phyloP scores from a whole-genome alignment of 139 green algal genomes.

The Limnomonas spitsbergensis region DNA sequence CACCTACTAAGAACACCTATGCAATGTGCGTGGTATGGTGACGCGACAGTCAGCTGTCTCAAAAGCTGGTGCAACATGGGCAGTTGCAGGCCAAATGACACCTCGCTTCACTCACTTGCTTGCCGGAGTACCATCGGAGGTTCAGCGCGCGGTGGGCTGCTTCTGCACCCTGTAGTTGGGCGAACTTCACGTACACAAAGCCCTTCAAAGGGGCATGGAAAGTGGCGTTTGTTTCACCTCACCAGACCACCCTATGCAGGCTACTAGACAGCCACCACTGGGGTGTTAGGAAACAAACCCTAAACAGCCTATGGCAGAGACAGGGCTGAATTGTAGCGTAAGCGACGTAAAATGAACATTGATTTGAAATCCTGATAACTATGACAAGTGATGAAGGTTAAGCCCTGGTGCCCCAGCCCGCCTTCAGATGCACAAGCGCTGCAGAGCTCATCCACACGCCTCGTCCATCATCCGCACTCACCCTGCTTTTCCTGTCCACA shows the following conservation, averaged over 20 bases:
- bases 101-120: slow-evolving; percentile 25
- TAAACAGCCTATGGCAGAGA: neutral
- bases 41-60: too few relatives aligned
- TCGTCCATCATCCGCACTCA: slow-evolving; percentile 26
- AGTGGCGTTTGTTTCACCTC: neutral
- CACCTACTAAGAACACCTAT: neutral
- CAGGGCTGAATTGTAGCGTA: too few relatives aligned
- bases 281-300: neutral
- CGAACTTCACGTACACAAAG: slow-evolving; percentile 93
- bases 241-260: neutral
- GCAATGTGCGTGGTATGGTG: neutral
- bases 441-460: neutral
- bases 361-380: too few relatives aligned
- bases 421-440: too few relatives aligned
- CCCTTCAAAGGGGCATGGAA: slow-evolving; percentile 57
- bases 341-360: too few relatives aligned
- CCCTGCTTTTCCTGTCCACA: slow-evolving; percentile 79
- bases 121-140: slow-evolving; percentile 65
- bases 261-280: neutral
- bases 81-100: too few relatives aligned
- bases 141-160: slow-evolving; percentile 78
- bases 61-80: too few relatives aligned
- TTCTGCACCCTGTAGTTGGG: slow-evolving; percentile 43
- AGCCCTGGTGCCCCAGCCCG: too few relatives aligned
- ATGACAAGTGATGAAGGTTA: too few relatives aligned